Percentiles rank a stretch among this genome's conserved stretches.
These are phyloP conservation scores for Peronospora destructor DNA, from an alignment of 352 stramenopile species.

Conservation along the genomic window DNA sequence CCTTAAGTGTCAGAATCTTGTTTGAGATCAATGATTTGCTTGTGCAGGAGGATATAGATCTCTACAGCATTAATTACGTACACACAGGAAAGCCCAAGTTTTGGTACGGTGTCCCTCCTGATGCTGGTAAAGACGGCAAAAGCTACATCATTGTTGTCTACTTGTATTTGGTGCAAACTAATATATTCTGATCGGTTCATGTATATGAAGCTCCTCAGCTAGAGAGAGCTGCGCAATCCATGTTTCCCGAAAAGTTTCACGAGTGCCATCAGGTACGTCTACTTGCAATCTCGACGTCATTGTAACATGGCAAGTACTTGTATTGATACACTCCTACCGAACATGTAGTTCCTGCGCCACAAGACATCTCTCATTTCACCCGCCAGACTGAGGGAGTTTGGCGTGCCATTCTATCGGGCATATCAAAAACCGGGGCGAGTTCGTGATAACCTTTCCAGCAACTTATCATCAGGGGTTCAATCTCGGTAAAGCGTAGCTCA, in stretches of 20 bases:
- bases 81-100: slow-evolving; percentile 90
- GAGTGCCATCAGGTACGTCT: slow-evolving; percentile 53
- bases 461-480: slow-evolving; percentile 89
- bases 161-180: background rate
- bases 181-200: slow-evolving; percentile 3
- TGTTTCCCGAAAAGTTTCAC: slow-evolving; percentile 86
- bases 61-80: slow-evolving; percentile 92
- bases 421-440: slow-evolving; percentile 86
- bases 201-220: slow-evolving; percentile 44
- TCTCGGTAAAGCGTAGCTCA: slow-evolving; percentile 38
- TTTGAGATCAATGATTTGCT: background rate
- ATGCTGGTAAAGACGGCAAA: slow-evolving; percentile 32
- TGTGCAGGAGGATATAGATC: slow-evolving; percentile 88
- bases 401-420: slow-evolving; percentile 73
- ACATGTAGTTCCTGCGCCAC: slow-evolving; percentile 86
- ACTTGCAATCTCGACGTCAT: background rate
- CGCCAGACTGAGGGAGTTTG: slow-evolving; percentile 66
- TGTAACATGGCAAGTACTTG: background rate
- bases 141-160: background rate
- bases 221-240: slow-evolving; percentile 74
- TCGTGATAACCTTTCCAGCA: slow-evolving; percentile 89
- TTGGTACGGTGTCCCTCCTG: slow-evolving; percentile 87
- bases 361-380: slow-evolving; percentile 90
- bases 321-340: background rate
- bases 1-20: background rate